Base-by-base conservation (phyloP, 331 rosid species). In the Cydonia oblonga region DNA sequence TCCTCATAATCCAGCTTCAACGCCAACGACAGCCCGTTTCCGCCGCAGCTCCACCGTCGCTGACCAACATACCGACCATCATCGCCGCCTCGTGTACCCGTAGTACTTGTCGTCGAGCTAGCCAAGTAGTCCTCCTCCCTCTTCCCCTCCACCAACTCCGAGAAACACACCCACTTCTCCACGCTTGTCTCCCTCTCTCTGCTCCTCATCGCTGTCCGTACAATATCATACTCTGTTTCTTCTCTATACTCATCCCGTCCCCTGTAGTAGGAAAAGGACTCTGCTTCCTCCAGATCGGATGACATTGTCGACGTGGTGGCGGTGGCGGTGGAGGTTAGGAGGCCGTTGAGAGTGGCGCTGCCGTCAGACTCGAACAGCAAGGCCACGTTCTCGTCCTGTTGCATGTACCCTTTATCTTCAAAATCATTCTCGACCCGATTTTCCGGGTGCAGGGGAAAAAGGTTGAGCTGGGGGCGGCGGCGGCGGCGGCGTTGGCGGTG, bases 101-200 rank as follows among this genome's bases (percentile, higher is more conserved):
- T 46, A 46, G 53, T 2, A 16, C 53, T 46, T 1, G 53, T 46
- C 53, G 53, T 46, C n/a, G 53, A 6, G 2, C n/a, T 46, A 16
- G 10, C 10, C 26, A 22, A 54, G 60, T 15, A 54, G 25, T 20
- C 13, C 4, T 61, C 90, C 81, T 86, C 91, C 81, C 28, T 46
- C 81, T 85, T 86, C 79, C 75, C 77, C 84, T 85, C 92, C 42
- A 92, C 93, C 57, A 92, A 89, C 70, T 93, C 93, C 32, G 99
- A 95, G 70, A 87, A 95, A 69, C 89, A 85, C 16, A 95, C 96
- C 97, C 97, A 95, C 79, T 87, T 84, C 86, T 89, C 98, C 58
- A 83, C 87, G 7, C 83, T 80, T 2, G 49, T 22, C 75, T 77
- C 81, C 23, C 68, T 61, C 57, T 82, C 81, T 19, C 88, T 75